phyloP scores from a whole-genome alignment of 495 filamentous ascomycete genomes.

The Penicillium bovifimosum region DNA sequence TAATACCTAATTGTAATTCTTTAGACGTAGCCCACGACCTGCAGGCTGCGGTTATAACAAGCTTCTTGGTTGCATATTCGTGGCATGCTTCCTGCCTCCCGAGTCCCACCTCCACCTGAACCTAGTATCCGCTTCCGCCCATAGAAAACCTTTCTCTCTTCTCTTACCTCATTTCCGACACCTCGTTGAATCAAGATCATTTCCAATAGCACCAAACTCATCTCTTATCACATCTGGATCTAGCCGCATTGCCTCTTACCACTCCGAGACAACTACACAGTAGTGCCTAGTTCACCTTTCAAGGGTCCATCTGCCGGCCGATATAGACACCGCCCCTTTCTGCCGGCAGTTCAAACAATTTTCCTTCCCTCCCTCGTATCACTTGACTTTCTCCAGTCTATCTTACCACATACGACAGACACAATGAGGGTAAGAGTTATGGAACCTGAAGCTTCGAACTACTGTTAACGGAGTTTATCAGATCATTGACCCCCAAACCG shows the following conservation, averaged over 20 bases:
- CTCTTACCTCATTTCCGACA: too few species aligned
- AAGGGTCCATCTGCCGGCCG: background rate
- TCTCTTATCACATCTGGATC: background rate
- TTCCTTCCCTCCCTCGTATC: conserved; percentile 11
- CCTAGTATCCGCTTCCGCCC: too few species aligned
- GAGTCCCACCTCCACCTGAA: too few species aligned
- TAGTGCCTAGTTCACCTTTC: background rate
- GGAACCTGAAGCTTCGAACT: background rate
- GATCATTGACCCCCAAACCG: conserved; percentile 59
- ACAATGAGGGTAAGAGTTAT: conserved; percentile 29
- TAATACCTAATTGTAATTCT: conserved; percentile 8
- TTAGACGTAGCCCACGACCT: background rate
- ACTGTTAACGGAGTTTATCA: conserved; percentile 15
- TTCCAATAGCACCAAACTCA: too few species aligned
- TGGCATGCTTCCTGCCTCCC: too few species aligned
- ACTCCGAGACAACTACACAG: too few species aligned
- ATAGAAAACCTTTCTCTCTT: too few species aligned
- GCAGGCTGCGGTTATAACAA: background rate
- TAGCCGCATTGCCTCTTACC: too few species aligned
- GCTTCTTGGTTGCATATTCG: too few species aligned
- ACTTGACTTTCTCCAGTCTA: background rate
- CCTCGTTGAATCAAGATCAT: too few species aligned
- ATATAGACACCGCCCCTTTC: conserved; percentile 14
- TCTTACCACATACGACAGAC: conserved; percentile 6
- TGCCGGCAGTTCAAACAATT: conserved; percentile 25